Percentiles rank a stretch among this genome's conserved stretches.
phyloP scores from a whole-genome alignment of 768 basidiomycete species.

The Mycena olivaceomarginata region DNA sequence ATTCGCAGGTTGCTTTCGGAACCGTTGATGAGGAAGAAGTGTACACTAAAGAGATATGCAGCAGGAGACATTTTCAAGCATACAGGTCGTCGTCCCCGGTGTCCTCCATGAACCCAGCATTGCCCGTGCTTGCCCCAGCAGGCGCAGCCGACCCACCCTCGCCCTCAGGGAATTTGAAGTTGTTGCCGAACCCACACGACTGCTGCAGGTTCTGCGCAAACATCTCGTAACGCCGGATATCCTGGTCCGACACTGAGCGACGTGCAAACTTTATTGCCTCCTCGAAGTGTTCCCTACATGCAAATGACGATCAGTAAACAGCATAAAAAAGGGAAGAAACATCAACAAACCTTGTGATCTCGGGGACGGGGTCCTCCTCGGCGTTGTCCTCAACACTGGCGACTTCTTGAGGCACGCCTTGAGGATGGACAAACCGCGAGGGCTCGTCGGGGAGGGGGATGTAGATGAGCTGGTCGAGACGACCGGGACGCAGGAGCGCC shows the following conservation, averaged over 20 bases:
- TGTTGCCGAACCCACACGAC: slow-evolving; percentile 93
- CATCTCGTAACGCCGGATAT: slow-evolving; percentile 99
- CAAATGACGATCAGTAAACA: slow-evolving; percentile 38
- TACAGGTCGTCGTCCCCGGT: slow-evolving; percentile 94
- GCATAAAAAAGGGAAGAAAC: slow-evolving; percentile 11
- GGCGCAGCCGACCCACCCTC: slow-evolving; percentile 57
- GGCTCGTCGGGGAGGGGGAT: slow-evolving; percentile 98
- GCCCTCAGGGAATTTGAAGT: slow-evolving; percentile 98
- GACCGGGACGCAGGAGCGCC: slow-evolving; percentile 95
- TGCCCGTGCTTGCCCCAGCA: slow-evolving; percentile 68
- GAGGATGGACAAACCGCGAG: slow-evolving; percentile 94
- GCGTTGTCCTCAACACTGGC: slow-evolving; percentile 85
- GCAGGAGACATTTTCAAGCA: slow-evolving; percentile 68
- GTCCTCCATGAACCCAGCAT: slow-evolving; percentile 90
- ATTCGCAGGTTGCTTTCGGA: no score
- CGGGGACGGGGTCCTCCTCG: slow-evolving; percentile 91
- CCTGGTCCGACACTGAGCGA: slow-evolving; percentile 96
- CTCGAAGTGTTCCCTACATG: slow-evolving; percentile 91
- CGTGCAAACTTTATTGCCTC: slow-evolving; percentile 99
- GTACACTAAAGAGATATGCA: slow-evolving; percentile 5
- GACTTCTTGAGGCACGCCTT: slow-evolving; percentile 94
- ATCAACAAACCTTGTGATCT: slow-evolving; percentile 81
- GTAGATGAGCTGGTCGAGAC: slow-evolving; percentile 99
- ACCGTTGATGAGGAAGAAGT: no score
- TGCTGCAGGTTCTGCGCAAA: slow-evolving; percentile 97